Evolutionary conservation across 208 protist genomes (phyloP), one percentile per base, ranked within the genome.

Genomic region (Leishmania tropica): DNA sequence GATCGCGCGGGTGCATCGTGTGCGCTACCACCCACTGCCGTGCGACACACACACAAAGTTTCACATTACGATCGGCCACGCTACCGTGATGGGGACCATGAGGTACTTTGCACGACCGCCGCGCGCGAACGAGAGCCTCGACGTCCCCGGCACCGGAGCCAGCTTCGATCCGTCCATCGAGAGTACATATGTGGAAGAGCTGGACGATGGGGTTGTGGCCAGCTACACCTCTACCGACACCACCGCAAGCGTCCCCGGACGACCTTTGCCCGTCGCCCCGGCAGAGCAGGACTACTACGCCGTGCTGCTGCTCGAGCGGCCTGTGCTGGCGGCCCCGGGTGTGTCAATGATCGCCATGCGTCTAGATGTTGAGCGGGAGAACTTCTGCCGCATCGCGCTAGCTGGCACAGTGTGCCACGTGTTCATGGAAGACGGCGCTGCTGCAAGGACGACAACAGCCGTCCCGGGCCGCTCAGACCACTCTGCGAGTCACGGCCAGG

Each of bases 31-130:
- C 87, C 88, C 94, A 1, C 73, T 90, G 1, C 77, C 85, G 7
- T 93, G 91, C 76, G 86, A 93, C 74, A 78, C 80, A 0, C 85
- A 90, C 68, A 95, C 90, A 15, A 94, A 93, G 62, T 96, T 92
- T 75, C 95, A 98, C 89, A 85, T 98, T 8, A 94, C 89, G 24
- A 86, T 98, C 62, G 96, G 96, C 31, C 96, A 98, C 77, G 76
- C 90, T 7, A 98, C 94, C 15, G 90, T 95, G 24, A 98, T 98
- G 95, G 96, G 83, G 8, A 88, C 89, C 15, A 90, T 97, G 83
- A 82, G 88, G 40, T 97, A 92, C 78, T 97, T 98, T 76, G 80
- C 73, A 15, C 83, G 88, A 3, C 84, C 48, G 11, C 42, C 53
- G 76, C 1, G 80, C 83, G 1, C 11, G 19, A 67, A 5, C 37